These are phyloP conservation scores for Nakaseomyces uthaithaninus DNA, from an alignment of 1,139 yeast genomes.

Conservation along the genomic window DNA sequence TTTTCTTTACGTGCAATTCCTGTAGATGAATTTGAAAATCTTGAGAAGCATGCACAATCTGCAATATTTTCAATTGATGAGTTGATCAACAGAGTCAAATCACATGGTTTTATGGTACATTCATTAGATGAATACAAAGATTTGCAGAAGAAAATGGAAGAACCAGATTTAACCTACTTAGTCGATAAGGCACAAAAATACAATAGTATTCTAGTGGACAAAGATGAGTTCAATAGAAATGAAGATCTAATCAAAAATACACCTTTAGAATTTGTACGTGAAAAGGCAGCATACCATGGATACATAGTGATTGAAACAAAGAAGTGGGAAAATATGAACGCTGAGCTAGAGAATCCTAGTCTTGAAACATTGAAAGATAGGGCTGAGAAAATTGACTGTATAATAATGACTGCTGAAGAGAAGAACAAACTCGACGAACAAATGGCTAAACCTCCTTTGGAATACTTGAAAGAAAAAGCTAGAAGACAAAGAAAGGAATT, in stretches of 20 bases:
- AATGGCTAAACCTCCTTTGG: slow-evolving; percentile 13
- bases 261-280: slow-evolving; percentile 4
- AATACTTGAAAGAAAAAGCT: slow-evolving; percentile 12
- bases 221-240: slow-evolving; percentile 1
- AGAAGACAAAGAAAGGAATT: not conserved
- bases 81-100: slow-evolving; percentile 3
- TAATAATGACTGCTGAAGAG: slow-evolving; percentile 7
- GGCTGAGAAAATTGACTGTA: slow-evolving; percentile 7
- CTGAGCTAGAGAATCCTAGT: slow-evolving; percentile 23
- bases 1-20: slow-evolving; percentile 12
- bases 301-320: slow-evolving; percentile 4
- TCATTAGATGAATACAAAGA: slow-evolving; percentile 4
- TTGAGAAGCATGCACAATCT: slow-evolving; percentile 16
- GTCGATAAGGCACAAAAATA: slow-evolving; percentile 21
- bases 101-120: slow-evolving; percentile 2
- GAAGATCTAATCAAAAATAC: slow-evolving; percentile 4
- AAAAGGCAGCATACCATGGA: slow-evolving; percentile 3
- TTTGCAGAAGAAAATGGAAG: slow-evolving; percentile 5
- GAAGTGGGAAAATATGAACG: slow-evolving; percentile 12
- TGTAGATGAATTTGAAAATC: slow-evolving; percentile 20
- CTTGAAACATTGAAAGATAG: slow-evolving; percentile 4
- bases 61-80: slow-evolving; percentile 7
- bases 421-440: slow-evolving; percentile 4
- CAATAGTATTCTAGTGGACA: slow-evolving; percentile 1
- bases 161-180: slow-evolving; percentile 11